Base-by-base conservation (phyloP, 2,329 filamentous ascomycete genomes). In the Ceratocystis smalleyi region DNA sequence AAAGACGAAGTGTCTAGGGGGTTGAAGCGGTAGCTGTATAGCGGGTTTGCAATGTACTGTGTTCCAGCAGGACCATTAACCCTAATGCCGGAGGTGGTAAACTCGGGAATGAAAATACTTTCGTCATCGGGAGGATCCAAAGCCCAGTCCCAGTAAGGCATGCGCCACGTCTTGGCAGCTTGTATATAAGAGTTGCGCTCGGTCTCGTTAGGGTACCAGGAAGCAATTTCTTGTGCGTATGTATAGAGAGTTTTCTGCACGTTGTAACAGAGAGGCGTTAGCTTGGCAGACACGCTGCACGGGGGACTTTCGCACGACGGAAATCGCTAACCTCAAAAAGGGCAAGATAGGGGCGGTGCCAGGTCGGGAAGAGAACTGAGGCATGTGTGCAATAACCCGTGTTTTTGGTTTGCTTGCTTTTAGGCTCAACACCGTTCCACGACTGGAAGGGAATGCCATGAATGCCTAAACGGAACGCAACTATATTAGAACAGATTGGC, bases 291-390 rank as follows among this genome's bases (percentile, higher is more conserved):
- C 51, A 43, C 19, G 6, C 24, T 1, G n/a, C 10, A n/a, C 7
- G 30, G 5, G 10, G 55, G 35, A 40, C 35, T 15, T 40, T 40
- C 12, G 15, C 35, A 40, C 32, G 12, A 40, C 32, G 12, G 32
- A 32, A 15, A 24, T 22, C 19, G n/a, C 71, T 65, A 67, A 81
- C 81, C 76, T 84, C 81, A 65, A 81, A 82, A 61, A 83, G 72
- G 35, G 78, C 80, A 66, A 94, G 77, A 73, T 92, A 95, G 0
- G 89, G 87, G 61, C 90, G 82, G 77, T 95, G 90, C 90, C 90
- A 95, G 47, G 85, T 81, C 47, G 86, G 83, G 71, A 95, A 94
- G 17, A 94, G 76, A 49, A 86, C 83, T 1, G 87, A 88, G 27
- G 79, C 81, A 73, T 95, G 90, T 15, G 83, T 82, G 72, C 90